Percentiles rank a stretch among this genome's conserved stretches.
Evolutionary conservation across 2,329 filamentous ascomycete species (phyloP).

Genomic region (Fusarium equiseti): DNA sequence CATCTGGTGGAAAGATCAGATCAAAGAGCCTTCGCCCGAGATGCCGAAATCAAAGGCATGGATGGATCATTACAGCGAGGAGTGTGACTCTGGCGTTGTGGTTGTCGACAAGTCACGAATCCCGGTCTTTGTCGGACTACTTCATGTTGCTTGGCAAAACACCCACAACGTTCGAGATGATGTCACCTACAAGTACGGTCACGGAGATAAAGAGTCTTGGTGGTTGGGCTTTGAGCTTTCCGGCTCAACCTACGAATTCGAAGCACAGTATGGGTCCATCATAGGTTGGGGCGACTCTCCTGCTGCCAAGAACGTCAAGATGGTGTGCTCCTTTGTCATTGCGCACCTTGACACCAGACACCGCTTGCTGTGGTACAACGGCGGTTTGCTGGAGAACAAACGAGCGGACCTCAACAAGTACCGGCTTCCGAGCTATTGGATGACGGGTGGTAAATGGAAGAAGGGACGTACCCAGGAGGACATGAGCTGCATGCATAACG

Average conservation of each 20-base stretch:
- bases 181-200: slow-evolving; percentile 54
- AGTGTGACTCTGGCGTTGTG: slow-evolving; percentile 57
- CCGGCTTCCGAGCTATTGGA: slow-evolving; percentile 53
- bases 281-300: slow-evolving; percentile 49
- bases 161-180: slow-evolving; percentile 53
- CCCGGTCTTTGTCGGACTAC: slow-evolving; percentile 52
- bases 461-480: slow-evolving; percentile 50
- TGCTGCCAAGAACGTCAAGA: neutral
- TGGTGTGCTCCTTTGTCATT: slow-evolving; percentile 56
- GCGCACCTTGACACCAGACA: slow-evolving; percentile 55
- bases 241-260: slow-evolving; percentile 54
- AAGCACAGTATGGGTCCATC: slow-evolving; percentile 56
- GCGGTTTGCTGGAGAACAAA: slow-evolving; percentile 57
- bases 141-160: slow-evolving; percentile 60
- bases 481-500: slow-evolving; percentile 54
- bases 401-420: slow-evolving; percentile 45
- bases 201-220: slow-evolving; percentile 61
- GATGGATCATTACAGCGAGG: slow-evolving; percentile 55
- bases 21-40: slow-evolving; percentile 50
- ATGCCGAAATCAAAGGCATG: slow-evolving; percentile 53
- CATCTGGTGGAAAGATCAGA: slow-evolving; percentile 54
- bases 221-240: slow-evolving; percentile 59
- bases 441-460: slow-evolving; percentile 54
- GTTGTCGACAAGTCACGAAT: slow-evolving; percentile 55
- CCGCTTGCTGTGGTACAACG: slow-evolving; percentile 57